These are phyloP conservation scores for Psilocybe azurescens DNA, from an alignment of 768 basidiomycete species.

Conservation along the genomic window DNA sequence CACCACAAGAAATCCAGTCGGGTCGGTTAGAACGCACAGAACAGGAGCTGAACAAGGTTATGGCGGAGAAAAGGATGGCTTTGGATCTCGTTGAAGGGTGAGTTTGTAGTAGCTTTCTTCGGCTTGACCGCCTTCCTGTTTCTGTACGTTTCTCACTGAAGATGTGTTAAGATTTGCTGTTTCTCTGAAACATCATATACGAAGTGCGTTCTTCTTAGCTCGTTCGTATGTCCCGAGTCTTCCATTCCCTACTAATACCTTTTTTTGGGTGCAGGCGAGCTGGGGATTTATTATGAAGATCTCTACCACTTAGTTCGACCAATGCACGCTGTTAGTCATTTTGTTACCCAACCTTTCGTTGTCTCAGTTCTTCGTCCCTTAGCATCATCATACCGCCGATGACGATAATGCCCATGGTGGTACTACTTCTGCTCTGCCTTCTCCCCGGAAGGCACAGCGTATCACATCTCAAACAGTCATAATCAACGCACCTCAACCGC, in stretches of 20 bases:
- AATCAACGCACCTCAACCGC: not conserved
- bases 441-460: conserved; percentile 32
- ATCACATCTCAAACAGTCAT: conserved; percentile 31
- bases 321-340: conserved; percentile 52
- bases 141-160: too few relatives aligned
- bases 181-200: conserved; percentile 65
- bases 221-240: not conserved
- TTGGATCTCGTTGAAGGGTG: conserved; percentile 64
- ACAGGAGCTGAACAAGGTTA: conserved; percentile 53
- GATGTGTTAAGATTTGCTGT: conserved; percentile 49
- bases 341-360: not conserved
- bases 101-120: conserved; percentile 16
- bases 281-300: conserved; percentile 67
- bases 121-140: not conserved
- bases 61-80: conserved; percentile 66
- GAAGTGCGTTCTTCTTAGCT: conserved; percentile 38
- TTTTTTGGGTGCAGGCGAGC: conserved; percentile 44
- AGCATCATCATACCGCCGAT: conserved; percentile 41
- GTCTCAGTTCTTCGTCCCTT: not conserved
- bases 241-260: too few relatives aligned
- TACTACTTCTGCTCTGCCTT: conserved; percentile 27
- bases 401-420: conserved; percentile 20
- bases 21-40: conserved; percentile 36
- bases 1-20: conserved; percentile 38
- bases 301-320: conserved; percentile 61